These are phyloP conservation scores for Aspergillus tamarii DNA, from an alignment of 2,329 filamentous ascomycete species.

Conservation along the genomic window DNA sequence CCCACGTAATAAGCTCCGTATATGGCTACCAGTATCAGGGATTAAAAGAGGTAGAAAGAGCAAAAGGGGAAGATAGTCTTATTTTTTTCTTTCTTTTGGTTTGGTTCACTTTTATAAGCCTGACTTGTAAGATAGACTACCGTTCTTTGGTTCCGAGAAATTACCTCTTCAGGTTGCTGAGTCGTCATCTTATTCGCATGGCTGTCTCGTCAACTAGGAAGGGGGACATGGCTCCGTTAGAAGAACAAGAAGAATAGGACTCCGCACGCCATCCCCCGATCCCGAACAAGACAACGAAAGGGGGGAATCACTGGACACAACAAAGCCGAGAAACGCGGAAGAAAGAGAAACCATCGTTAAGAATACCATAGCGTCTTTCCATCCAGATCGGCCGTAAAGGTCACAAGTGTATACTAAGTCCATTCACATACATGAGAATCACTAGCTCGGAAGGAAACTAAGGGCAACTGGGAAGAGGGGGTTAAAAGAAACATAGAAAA, in stretches of 20 bases:
- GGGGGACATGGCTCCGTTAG: slow-evolving; percentile 27
- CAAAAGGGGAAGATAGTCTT: background rate
- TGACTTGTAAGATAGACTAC: background rate
- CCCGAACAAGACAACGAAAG: slow-evolving; percentile 27
- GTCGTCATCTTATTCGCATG: slow-evolving; percentile 30
- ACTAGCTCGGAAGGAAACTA: slow-evolving; percentile 31
- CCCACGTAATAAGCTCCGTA: background rate
- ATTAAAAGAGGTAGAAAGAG: background rate
- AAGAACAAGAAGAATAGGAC: slow-evolving; percentile 30
- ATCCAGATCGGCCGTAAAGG: slow-evolving; percentile 39
- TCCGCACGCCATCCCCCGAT: slow-evolving; percentile 30
- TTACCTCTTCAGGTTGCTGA: slow-evolving; percentile 11
- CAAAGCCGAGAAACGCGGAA: slow-evolving; percentile 13
- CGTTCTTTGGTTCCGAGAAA: slow-evolving; percentile 2
- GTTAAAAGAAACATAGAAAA: slow-evolving; percentile 29
- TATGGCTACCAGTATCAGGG: background rate
- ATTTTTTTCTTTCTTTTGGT: background rate
- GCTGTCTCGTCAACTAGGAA: slow-evolving; percentile 31
- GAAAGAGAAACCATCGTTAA: slow-evolving; percentile 18
- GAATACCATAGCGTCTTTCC: slow-evolving; percentile 25
- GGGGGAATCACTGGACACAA: slow-evolving; percentile 21
- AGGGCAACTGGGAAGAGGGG: slow-evolving; percentile 21
- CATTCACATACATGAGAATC: slow-evolving; percentile 39
- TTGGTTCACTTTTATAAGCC: slow-evolving; percentile 9
- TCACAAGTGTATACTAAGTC: slow-evolving; percentile 37